Conservation (phyloP, 306 rosid species). For the Luffa acutangula region DNA sequence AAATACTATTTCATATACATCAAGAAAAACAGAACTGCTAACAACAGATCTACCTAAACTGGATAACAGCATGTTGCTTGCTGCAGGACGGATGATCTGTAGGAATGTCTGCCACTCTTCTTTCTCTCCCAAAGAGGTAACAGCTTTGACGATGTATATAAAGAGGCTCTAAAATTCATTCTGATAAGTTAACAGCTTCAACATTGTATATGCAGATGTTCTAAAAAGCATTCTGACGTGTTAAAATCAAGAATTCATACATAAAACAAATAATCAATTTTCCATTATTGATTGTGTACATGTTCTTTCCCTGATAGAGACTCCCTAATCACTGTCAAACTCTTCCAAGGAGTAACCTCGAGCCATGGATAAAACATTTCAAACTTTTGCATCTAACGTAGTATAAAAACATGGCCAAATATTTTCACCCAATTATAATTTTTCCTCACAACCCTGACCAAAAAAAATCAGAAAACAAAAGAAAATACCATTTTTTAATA, state of each 20-base stretch:
- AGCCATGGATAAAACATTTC: neutral
- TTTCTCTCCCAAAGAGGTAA: slow-evolving; percentile 95
- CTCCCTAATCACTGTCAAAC: neutral
- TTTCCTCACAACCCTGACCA: neutral
- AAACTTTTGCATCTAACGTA: neutral
- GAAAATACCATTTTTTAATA: neutral
- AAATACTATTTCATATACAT: neutral
- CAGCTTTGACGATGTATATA: slow-evolving; percentile 95
- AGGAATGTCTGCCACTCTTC: slow-evolving; percentile 95
- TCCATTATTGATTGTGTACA: neutral
- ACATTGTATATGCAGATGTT: neutral
- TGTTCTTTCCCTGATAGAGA: neutral
- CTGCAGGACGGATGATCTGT: slow-evolving; percentile 99
- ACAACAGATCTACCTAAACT: slow-evolving; percentile 50
- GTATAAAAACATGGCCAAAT: neutral
- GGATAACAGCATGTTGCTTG: slow-evolving; percentile 98
- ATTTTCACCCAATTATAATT: neutral
- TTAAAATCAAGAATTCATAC: neutral
- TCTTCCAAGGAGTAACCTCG: neutral
- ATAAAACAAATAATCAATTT: neutral
- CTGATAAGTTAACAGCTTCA: neutral
- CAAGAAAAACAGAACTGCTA: slow-evolving; percentile 12
- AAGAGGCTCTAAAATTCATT: slow-evolving; percentile 66
- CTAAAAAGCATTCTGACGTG: neutral
- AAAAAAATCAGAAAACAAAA: neutral